phyloP scores from a whole-genome alignment of 1,284 basidiomycete species.

The Cystobasidium sp. region DNA sequence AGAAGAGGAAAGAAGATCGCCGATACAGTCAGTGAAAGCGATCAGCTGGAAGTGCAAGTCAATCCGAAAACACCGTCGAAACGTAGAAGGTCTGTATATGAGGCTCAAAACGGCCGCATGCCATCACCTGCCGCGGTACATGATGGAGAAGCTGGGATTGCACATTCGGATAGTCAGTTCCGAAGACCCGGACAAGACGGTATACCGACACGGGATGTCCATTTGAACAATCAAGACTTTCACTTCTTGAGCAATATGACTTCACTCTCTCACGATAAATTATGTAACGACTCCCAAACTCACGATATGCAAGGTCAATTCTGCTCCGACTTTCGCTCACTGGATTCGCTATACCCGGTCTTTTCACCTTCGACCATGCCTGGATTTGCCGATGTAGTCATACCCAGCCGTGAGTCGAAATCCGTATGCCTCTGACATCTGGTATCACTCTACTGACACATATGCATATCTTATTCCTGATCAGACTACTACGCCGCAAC shows the following conservation, averaged over 20 bases:
- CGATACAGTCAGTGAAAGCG: constrained; percentile 33
- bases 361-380: constrained; percentile 82
- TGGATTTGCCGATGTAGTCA: constrained; percentile 84
- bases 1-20: constrained; percentile 7
- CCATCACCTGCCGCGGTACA: neutral
- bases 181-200: neutral
- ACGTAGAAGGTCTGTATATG: constrained; percentile 2
- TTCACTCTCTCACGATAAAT: constrained; percentile 28
- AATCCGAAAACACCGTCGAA: constrained; percentile 24
- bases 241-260: constrained; percentile 37
- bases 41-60: constrained; percentile 34
- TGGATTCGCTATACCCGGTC: constrained; percentile 81
- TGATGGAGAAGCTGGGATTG: neutral
- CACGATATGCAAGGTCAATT: constrained; percentile 86
- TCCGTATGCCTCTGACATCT: constrained; percentile 43
- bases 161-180: neutral
- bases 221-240: constrained; percentile 19
- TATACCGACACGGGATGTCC: constrained; percentile 22
- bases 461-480: no score
- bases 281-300: constrained; percentile 76
- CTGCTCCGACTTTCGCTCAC: constrained; percentile 90
- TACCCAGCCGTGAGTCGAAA: constrained; percentile 84
- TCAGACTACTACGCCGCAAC: constrained; percentile 64
- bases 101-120: neutral
- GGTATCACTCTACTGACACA: no score